phyloP scores from a whole-genome alignment of 768 basidiomycete genomes.

The Thelephora aurantiotincta region DNA sequence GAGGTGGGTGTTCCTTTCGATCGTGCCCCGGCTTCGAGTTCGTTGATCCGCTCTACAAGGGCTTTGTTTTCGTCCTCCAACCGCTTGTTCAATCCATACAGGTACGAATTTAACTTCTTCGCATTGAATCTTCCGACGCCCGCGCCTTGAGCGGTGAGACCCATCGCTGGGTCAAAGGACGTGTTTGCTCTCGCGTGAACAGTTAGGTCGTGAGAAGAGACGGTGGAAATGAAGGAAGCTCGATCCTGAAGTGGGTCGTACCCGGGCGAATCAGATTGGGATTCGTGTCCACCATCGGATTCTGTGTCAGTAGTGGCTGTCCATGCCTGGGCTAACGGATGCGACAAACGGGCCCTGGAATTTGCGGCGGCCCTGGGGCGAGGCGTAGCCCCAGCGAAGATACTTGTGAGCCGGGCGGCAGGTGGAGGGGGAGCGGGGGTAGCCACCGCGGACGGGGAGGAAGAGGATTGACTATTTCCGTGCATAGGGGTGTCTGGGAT shows the following conservation, averaged over 20 bases:
- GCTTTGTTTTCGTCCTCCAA: constrained; percentile 77
- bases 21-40: constrained; percentile 30
- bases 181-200: constrained; percentile 69
- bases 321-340: constrained; percentile 49
- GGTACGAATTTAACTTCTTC: constrained; percentile 70
- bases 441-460: not conserved
- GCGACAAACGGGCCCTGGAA: constrained; percentile 31
- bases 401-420: constrained; percentile 25
- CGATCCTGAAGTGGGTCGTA: constrained; percentile 39
- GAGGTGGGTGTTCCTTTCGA: constrained; percentile 12
- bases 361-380: constrained; percentile 32
- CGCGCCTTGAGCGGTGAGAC: constrained; percentile 49
- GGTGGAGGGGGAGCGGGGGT: constrained; percentile 19
- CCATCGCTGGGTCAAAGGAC: constrained; percentile 77
- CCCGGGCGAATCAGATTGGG: constrained; percentile 8
- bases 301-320: constrained; percentile 4
- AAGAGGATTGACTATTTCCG: constrained; percentile 1
- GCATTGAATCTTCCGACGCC: constrained; percentile 75
- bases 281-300: constrained; percentile 12
- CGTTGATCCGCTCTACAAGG: constrained; percentile 39
- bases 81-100: constrained; percentile 73
- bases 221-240: constrained; percentile 65
- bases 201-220: constrained; percentile 81
- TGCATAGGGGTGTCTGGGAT: not conserved
- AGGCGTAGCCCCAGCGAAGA: constrained; percentile 55